Conservation (phyloP, 73 alveolate species). For the Diophrys sp. region DNA sequence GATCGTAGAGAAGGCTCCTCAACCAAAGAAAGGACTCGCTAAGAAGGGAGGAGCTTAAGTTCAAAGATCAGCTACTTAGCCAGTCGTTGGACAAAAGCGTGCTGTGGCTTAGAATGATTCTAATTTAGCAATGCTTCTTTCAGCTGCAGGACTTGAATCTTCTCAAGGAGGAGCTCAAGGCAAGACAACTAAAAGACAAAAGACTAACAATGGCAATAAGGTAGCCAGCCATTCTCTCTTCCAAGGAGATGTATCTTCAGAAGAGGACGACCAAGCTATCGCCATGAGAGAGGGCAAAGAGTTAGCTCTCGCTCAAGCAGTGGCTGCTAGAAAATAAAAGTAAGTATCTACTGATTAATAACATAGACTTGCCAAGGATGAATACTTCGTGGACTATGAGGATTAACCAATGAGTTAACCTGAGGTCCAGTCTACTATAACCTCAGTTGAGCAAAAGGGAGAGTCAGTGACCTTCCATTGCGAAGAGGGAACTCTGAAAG, state of each 20-base stretch:
- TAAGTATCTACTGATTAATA: not conserved
- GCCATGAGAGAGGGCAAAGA: not conserved
- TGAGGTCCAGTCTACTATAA: not conserved
- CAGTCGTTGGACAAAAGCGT: conserved; percentile 6
- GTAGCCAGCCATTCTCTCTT: not conserved
- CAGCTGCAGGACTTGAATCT: not conserved
- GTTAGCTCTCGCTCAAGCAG: not conserved
- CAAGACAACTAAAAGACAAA: not conserved
- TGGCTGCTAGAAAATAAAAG: not conserved
- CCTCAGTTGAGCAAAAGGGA: not conserved
- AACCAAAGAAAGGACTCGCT: not conserved
- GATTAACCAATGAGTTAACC: not conserved
- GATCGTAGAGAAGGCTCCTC: not conserved
- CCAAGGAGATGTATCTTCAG: not conserved
- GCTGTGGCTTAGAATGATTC: not conserved
- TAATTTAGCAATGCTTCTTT: conserved; percentile 2
- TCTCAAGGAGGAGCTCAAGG: not conserved
- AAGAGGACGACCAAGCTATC: not conserved
- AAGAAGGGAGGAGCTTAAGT: not conserved
- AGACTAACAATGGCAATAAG: not conserved
- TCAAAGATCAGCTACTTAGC: not conserved
- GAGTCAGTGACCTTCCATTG: not conserved
- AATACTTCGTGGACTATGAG: not conserved
- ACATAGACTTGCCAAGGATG: not conserved
- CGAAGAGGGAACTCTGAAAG: not conserved